A percentile compares a stretch with the other conserved stretches of the same genome.
phyloP scores from a whole-genome alignment of 805 yeast species.

The Candida incommunis region DNA sequence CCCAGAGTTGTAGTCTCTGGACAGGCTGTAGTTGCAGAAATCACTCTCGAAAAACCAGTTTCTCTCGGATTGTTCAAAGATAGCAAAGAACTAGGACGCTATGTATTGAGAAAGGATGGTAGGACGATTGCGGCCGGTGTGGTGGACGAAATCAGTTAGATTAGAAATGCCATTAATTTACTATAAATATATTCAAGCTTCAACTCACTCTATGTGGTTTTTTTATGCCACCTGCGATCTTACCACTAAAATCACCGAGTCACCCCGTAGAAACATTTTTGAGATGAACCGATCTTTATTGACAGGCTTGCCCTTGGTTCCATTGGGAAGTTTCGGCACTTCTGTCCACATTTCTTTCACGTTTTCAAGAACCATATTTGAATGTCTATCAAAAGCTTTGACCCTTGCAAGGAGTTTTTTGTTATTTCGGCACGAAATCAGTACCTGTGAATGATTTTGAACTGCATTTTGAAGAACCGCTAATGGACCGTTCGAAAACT shows the following conservation, averaged over 20 bases:
- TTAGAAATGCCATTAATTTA: no score
- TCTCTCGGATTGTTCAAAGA: slow-evolving; percentile 39
- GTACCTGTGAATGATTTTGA: slow-evolving; percentile 56
- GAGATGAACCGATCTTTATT: slow-evolving; percentile 69
- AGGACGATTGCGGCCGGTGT: slow-evolving; percentile 53
- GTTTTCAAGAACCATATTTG: slow-evolving; percentile 83
- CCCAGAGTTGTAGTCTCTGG: slow-evolving; percentile 50
- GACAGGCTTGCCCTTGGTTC: slow-evolving; percentile 54
- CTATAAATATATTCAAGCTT: no score
- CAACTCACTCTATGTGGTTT: no score
- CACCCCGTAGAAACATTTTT: slow-evolving; percentile 89
- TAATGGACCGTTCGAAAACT: slow-evolving; percentile 83
- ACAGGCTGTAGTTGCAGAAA: slow-evolving; percentile 42
- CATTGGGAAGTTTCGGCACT: slow-evolving; percentile 43
- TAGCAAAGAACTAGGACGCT: slow-evolving; percentile 43
- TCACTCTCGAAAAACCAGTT: slow-evolving; percentile 34
- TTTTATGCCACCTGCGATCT: slow-evolving; percentile 16
- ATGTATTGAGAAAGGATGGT: slow-evolving; percentile 60
- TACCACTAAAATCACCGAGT: slow-evolving; percentile 76
- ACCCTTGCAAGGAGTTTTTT: slow-evolving; percentile 84
- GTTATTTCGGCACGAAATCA: slow-evolving; percentile 83
- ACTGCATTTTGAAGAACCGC: slow-evolving; percentile 76
- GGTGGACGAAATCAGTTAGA: no score
- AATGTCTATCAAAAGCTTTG: slow-evolving; percentile 91
- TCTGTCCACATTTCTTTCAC: slow-evolving; percentile 81